phyloP scores from a whole-genome alignment of 169 alveolate species.

The Amoebophrya sp. region DNA sequence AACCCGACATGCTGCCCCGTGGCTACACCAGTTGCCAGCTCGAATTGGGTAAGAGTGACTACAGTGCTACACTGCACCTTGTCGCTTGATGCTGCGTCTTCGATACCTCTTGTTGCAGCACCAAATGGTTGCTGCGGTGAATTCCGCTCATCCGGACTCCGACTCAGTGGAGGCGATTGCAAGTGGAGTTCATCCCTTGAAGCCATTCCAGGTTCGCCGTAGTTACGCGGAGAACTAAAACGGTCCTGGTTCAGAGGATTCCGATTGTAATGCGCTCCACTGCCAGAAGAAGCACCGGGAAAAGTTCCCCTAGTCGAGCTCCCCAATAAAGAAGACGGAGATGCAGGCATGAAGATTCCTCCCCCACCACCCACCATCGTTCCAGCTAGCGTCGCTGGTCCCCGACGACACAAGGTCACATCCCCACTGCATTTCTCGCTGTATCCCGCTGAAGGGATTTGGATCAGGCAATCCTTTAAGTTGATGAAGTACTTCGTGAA shows the following conservation, averaged over 20 bases:
- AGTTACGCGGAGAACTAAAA: not conserved
- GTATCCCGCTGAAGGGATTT: not conserved
- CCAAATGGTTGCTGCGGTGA: not conserved
- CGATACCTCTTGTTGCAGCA: not conserved
- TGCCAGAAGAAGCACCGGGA: too few species aligned
- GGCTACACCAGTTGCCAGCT: not conserved
- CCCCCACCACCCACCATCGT: not conserved
- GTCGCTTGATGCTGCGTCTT: not conserved
- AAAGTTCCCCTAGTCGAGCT: too few species aligned
- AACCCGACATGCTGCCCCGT: not conserved
- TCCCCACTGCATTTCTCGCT: not conserved
- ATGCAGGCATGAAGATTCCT: not conserved
- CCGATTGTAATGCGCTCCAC: not conserved
- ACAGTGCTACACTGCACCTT: not conserved
- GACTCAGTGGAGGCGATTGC: not conserved
- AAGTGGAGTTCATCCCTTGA: not conserved
- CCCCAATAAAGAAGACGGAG: too few species aligned
- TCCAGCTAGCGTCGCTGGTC: not conserved
- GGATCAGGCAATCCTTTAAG: not conserved
- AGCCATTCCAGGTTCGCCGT: not conserved
- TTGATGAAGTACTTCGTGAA: slow-evolving; percentile 10
- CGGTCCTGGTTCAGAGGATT: not conserved
- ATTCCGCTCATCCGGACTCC: too few species aligned
- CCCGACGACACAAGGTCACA: not conserved
- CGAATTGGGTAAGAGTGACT: not conserved